Base-by-base conservation (phyloP, 306 rosid species). In the Begonia fuchsioides region DNA sequence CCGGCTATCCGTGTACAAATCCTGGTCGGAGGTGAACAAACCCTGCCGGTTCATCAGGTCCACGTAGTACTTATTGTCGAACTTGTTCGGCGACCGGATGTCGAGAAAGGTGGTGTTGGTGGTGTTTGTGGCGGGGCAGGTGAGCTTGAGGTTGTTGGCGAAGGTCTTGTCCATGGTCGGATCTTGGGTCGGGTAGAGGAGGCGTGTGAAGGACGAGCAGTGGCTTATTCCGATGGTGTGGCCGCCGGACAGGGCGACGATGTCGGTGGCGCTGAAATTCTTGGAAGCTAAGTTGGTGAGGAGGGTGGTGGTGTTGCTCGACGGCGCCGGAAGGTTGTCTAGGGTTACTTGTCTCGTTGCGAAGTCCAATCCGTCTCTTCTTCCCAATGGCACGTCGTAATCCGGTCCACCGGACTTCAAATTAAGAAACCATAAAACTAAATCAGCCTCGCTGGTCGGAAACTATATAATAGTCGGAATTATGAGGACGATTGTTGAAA, bases 401-500 rank as follows among this genome's bases (percentile, higher is more conserved):
- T 75, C 75, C 6, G 83, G 87, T 17, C 93, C 93, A 50, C 93
- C 93, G 4, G 87, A 70, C 93, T 82, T 72, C 8, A 26, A 26
- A 26, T 26, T 26, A 8, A 26, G 8, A 26, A 26, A 26, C 5
- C 8, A 2, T n/a, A 44, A 4, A 11, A 52, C 11, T 12, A 11
- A 44, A 8, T 14, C 15, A 26, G 7, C 8, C 7, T 26, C 7
- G 7, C 35, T 8, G 7, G 35, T 26, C 35, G 8, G 8, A 26
- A 26, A 26, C 35, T 26, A 26, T 26, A 26, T 26, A 8, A 18
- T 2, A 20, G 32, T 18, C 10, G 26, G 4, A 51, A 48, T 5
- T 26, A 26, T 5, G 8, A 26, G 35, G 35, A 26, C 1, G 14
- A 11, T 6, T 12, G 0, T 15, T 41, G 12, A 16, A 3, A 13